Conservation (phyloP, 2,329 filamentous ascomycete genomes). For the Aureobasidium sp. region DNA sequence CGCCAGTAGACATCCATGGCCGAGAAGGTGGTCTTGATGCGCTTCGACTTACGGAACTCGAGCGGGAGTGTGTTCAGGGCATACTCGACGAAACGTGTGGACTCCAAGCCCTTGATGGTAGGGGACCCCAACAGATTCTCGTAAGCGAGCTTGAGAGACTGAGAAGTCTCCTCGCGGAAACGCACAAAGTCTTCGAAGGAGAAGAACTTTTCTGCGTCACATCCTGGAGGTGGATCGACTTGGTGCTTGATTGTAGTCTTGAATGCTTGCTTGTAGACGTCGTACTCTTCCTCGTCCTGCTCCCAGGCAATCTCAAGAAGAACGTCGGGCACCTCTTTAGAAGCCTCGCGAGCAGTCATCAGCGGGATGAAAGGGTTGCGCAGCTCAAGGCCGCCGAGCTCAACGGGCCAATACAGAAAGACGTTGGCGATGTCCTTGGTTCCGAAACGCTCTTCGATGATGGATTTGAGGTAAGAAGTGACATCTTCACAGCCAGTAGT, state of each 20-base stretch:
- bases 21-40: slow-evolving; percentile 19
- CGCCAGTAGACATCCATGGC: slow-evolving; percentile 37
- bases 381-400: slow-evolving; percentile 45
- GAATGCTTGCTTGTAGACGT: slow-evolving; percentile 27
- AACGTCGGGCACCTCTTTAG: slow-evolving; percentile 32
- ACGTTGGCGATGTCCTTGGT: slow-evolving; percentile 43
- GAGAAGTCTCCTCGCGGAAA: slow-evolving; percentile 36
- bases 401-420: slow-evolving; percentile 47
- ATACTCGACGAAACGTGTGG: slow-evolving; percentile 23
- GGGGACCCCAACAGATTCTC: slow-evolving; percentile 32
- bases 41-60: slow-evolving; percentile 17
- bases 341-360: slow-evolving; percentile 41
- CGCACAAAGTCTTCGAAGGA: slow-evolving; percentile 37
- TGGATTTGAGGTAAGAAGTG: slow-evolving; percentile 36
- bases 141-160: slow-evolving; percentile 32
- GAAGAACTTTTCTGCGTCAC: slow-evolving; percentile 35
- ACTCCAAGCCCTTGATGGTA: slow-evolving; percentile 20
- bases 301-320: slow-evolving; percentile 27
- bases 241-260: slow-evolving; percentile 22
- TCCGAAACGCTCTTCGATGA: slow-evolving; percentile 48
- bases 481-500: slow-evolving; percentile 22
- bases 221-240: slow-evolving; percentile 23
- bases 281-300: slow-evolving; percentile 32
- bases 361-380: slow-evolving; percentile 45
- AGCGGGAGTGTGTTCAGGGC: slow-evolving; percentile 19